These are phyloP conservation scores for Olyra latifolia DNA, from an alignment of 176 grass and related monocot species.

Conservation along the genomic window DNA sequence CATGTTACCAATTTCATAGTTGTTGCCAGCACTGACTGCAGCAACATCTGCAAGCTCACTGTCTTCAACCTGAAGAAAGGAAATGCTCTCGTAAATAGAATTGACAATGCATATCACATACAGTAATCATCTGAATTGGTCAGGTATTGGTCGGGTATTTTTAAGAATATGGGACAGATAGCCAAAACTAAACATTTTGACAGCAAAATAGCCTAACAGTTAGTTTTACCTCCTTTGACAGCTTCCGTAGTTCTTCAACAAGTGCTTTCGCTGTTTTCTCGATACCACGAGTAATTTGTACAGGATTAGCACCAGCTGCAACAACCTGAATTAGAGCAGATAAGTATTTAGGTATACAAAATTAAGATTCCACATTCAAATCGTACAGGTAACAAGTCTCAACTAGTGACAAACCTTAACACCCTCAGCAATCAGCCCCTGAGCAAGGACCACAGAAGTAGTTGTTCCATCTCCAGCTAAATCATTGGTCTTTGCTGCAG, in stretches of 20 bases:
- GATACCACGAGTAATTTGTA: slow-evolving; percentile 94
- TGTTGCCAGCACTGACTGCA: slow-evolving; percentile 96
- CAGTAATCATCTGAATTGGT: not conserved
- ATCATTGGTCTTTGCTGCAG: slow-evolving; percentile 96
- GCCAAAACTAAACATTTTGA: not conserved
- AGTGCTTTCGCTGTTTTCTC: slow-evolving; percentile 92
- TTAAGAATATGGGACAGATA: not conserved
- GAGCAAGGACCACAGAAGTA: slow-evolving; percentile 97
- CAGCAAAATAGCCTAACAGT: not conserved
- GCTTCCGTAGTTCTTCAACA: slow-evolving; percentile 66
- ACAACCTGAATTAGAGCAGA: slow-evolving; percentile 62
- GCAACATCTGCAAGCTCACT: slow-evolving; percentile 95
- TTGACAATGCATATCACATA: not conserved
- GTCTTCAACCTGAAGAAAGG: slow-evolving; percentile 74
- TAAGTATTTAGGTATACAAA: not conserved
- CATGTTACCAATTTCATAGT: slow-evolving; percentile 93
- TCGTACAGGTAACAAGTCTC: not conserved
- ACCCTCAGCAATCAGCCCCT: slow-evolving; percentile 93
- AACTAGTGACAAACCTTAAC: slow-evolving; percentile 58
- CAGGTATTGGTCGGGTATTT: not conserved
- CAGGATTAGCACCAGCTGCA: slow-evolving; percentile 94
- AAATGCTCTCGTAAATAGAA: not conserved
- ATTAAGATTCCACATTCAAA: not conserved
- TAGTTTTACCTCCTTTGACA: slow-evolving; percentile 83
- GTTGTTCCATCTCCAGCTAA: slow-evolving; percentile 94